Base-by-base conservation (phyloP, 495 filamentous ascomycete genomes). In the Neurospora discreta region DNA sequence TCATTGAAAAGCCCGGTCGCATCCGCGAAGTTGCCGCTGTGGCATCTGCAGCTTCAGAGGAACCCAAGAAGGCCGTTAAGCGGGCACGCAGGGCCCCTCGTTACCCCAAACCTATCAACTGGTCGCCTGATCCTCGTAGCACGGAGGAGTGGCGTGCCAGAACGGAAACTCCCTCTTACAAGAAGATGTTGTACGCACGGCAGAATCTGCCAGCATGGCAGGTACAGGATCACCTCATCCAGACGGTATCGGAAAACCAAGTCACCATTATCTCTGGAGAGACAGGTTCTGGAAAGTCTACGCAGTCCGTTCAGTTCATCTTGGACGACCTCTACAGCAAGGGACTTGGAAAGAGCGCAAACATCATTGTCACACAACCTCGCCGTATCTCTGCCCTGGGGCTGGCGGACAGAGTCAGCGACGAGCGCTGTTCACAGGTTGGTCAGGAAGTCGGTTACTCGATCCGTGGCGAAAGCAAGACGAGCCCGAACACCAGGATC, bases 201-300 rank as follows among this genome's bases (percentile, higher is more conserved):
- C 86, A 89, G 78, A 86, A 85, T 36, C 84, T 99, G 10, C 96
- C 95, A 0, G 96, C 95, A 5, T 99, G 95, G 95, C 88, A 89
- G 72, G 87, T 92, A 42, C 90, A 87, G 79, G 89, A 93, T 42
- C 82, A 86, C 11, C 92, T 99, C 38, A 85, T 98, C 36, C 76
- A 85, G 15, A 89, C 92, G 3, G 90, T 98, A 23, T 86, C 86
- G 40, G 77, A 83, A 5, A 87, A 93, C 77, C 93, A 97, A 79
- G 92, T 98, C 26, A 95, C 92, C 5, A 98, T 99, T 73, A 96
- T 99, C 69, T 95, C 93, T 38, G 95, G 95, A 74, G 95, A 98
- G 81, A 99, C 95, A 8, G 95, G 95, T 70, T 96, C 92, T 58
- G 95, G 95, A 76, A 99, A 99, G 80, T 97, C 93, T 70, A 99